Percentiles rank a stretch among this genome's conserved stretches.
Conservation (phyloP, 768 basidiomycete genomes). For the Rhizopogon vinicolor region DNA sequence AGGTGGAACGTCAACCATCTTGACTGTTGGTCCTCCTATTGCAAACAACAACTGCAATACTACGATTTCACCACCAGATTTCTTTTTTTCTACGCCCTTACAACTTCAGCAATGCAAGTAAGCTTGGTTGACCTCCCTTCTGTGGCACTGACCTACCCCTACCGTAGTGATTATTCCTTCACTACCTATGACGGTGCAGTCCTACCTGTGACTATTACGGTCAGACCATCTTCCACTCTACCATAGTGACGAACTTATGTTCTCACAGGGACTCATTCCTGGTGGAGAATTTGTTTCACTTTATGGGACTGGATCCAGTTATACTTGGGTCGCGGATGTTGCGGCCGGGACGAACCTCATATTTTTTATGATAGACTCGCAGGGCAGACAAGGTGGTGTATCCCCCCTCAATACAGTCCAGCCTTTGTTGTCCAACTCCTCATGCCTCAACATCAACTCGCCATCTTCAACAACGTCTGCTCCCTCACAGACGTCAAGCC, state of each 20-base stretch:
- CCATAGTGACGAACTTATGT: background rate
- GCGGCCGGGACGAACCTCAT: slow-evolving; percentile 53
- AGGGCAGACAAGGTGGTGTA: slow-evolving; percentile 50
- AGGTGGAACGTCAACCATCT: slow-evolving; percentile 50
- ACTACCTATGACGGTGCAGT: slow-evolving; percentile 38
- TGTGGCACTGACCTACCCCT: slow-evolving; percentile 4
- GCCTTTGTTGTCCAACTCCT: slow-evolving; percentile 39
- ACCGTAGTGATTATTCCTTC: slow-evolving; percentile 41
- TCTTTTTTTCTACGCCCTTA: slow-evolving; percentile 43
- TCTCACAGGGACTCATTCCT: slow-evolving; percentile 54
- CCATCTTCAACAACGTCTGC: slow-evolving; percentile 42
- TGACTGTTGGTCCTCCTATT: slow-evolving; percentile 43
- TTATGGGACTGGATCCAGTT: slow-evolving; percentile 25
- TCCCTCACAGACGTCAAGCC: slow-evolving; percentile 19
- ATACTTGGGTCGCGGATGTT: slow-evolving; percentile 53
- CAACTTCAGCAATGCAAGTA: slow-evolving; percentile 62
- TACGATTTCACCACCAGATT: slow-evolving; percentile 36
- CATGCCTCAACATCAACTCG: slow-evolving; percentile 51
- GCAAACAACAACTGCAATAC: slow-evolving; percentile 45
- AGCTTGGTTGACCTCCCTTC: slow-evolving; percentile 7
- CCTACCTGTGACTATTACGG: slow-evolving; percentile 53
- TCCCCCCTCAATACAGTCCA: slow-evolving; percentile 48
- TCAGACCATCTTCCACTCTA: slow-evolving; percentile 18
- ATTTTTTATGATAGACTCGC: slow-evolving; percentile 50
- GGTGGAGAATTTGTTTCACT: slow-evolving; percentile 51